Base-by-base conservation (phyloP, 2,329 filamentous ascomycete species). In the Arthrobotrys entomopaga region DNA sequence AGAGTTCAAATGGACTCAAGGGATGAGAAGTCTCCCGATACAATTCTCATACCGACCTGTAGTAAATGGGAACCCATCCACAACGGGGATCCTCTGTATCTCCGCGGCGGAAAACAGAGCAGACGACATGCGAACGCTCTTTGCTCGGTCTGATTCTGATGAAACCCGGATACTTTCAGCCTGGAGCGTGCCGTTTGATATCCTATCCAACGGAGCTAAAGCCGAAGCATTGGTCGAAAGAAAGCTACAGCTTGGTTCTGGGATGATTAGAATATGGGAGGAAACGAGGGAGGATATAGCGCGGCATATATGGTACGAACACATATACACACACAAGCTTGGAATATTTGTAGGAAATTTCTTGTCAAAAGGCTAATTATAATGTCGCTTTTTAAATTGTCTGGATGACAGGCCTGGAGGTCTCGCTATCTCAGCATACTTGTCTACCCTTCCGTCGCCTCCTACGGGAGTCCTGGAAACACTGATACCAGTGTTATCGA, bases 261-360 rank as follows among this genome's bases (percentile, higher is more conserved):
- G 81, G 4, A 79, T 79, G 3, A 77, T 88, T 8, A 80, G 81
- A 38, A 85, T 91, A 50, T 88, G 86, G 83, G 89, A 91, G 79
- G 89, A 91, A 78, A 90, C 88, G 0, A 89, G 89, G 2, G 89
- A 91, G 78, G 90, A 88, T 79, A 91, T 91, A 78, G 89, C 89
- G 4, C 83, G 88, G 48, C 89, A 91, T 81, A 84, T 91, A 56
- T 91, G 89, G 89, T 89, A 83, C 49, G 22, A 40, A 3, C 8
- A 46, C 16, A 8, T n/a, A 46, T 3, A 46, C 8, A 46, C 6
- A 46, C 1, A 15, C n/a, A n/a, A n/a, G n/a, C n/a, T n/a, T n/a
- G n/a, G n/a, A 34, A 2, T 6, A 34, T 46, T 16, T 15, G 42
- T 46, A 4, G 16, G n/a, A n/a, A n/a, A n/a, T n/a, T n/a, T n/a